Evolutionary conservation across 805 yeast genomes (phyloP).

Genomic region (Yarrowia sp.): DNA sequence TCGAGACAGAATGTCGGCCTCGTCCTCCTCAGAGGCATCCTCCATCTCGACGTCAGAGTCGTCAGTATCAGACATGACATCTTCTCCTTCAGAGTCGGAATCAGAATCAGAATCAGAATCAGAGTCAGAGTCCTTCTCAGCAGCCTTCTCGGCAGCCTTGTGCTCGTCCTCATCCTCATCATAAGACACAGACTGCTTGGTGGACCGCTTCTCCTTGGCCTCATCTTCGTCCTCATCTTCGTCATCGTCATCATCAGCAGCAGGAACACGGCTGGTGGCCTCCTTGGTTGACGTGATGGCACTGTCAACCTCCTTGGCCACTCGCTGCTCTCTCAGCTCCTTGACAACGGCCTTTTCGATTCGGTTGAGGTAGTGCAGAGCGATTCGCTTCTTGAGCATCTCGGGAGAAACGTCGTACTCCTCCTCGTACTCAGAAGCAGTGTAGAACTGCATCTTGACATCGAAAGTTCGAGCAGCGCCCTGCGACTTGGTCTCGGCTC

Average conservation of each 20-base stretch:
- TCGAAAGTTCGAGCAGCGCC: conserved; percentile 62
- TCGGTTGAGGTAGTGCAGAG: conserved; percentile 60
- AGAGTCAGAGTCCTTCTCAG: conserved; percentile 38
- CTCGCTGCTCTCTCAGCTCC: conserved; percentile 72
- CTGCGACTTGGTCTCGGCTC: conserved; percentile 44
- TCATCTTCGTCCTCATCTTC: conserved; percentile 64
- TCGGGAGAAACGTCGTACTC: conserved; percentile 87
- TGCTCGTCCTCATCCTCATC: conserved; percentile 93
- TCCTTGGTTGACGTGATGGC: conserved; percentile 49
- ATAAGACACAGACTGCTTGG: conserved; percentile 85
- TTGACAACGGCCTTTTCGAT: conserved; percentile 72
- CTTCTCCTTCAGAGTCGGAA: conserved; percentile 44
- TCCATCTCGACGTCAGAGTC: conserved; percentile 29
- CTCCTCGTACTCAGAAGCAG: conserved; percentile 68
- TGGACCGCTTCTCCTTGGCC: conserved; percentile 57
- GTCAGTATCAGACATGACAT: conserved; percentile 23
- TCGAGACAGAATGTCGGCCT: conserved; percentile 3
- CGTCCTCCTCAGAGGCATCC: conserved; percentile 37
- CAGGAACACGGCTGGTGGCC: conserved; percentile 38
- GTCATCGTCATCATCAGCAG: conserved; percentile 43
- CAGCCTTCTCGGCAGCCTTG: conserved; percentile 39
- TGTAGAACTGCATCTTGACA: conserved; percentile 72
- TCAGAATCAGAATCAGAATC: conserved; percentile 45
- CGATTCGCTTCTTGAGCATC: conserved; percentile 69
- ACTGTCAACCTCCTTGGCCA: conserved; percentile 47